Percentiles rank a stretch among this genome's conserved stretches.
Evolutionary conservation across 2,329 filamentous ascomycete genomes (phyloP).

Genomic region (Colletotrichum lupini): DNA sequence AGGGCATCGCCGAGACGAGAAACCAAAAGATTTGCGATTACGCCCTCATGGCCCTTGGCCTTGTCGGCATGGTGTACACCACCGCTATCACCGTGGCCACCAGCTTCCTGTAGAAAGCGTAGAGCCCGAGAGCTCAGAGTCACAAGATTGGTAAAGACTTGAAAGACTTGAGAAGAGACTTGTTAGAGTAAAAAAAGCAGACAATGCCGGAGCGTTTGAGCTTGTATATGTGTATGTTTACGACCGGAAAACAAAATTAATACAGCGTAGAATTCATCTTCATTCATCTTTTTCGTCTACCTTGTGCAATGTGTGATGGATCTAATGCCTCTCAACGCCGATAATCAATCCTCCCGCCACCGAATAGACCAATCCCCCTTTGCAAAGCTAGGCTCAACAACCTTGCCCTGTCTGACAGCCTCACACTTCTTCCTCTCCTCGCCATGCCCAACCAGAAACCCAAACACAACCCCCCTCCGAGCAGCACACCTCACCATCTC

Average conservation of each 20-base stretch:
- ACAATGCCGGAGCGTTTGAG: neutral
- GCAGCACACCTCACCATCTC: constrained; percentile 74
- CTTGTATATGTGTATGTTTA: neutral
- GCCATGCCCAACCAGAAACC: constrained; percentile 47
- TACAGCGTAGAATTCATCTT: neutral
- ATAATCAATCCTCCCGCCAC: constrained; percentile 58
- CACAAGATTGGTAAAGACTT: too few species aligned
- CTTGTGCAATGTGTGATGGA: neutral
- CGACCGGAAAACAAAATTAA: neutral
- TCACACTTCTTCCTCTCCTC: constrained; percentile 60
- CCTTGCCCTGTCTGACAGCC: constrained; percentile 66
- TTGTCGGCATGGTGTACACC: constrained; percentile 77
- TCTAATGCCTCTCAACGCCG: too few species aligned
- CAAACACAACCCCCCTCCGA: constrained; percentile 68
- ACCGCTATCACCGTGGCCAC: constrained; percentile 68
- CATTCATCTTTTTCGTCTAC: neutral
- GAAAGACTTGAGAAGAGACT: neutral
- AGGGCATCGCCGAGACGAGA: constrained; percentile 69
- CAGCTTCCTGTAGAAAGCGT: constrained; percentile 47
- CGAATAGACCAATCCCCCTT: constrained; percentile 70
- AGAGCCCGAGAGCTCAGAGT: too few species aligned
- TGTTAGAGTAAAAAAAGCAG: neutral
- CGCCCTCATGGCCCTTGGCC: constrained; percentile 70
- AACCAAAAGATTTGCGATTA: constrained; percentile 69
- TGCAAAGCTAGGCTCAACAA: constrained; percentile 70